Conservation (phyloP, 208 protist species). For the Acanthamoeba sp. region DNA sequence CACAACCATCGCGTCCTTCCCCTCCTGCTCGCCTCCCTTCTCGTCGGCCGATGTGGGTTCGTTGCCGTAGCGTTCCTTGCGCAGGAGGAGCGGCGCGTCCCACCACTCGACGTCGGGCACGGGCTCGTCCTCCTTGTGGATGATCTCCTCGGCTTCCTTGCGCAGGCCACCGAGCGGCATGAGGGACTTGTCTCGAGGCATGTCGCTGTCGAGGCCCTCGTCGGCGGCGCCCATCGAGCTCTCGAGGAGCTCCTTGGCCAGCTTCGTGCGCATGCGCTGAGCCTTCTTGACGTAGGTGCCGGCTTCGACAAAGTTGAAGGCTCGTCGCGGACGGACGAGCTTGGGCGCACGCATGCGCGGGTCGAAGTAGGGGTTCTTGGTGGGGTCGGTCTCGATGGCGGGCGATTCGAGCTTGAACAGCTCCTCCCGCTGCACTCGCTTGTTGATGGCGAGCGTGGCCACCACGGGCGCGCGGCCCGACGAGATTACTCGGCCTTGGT, state of each 20-base stretch:
- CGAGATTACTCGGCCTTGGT: neutral
- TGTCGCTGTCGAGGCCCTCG: neutral
- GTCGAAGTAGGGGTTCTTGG: slow-evolving; percentile 60
- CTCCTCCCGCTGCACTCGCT: slow-evolving; percentile 31
- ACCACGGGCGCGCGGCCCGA: neutral
- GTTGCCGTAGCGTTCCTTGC: slow-evolving; percentile 18
- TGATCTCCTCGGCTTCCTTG: slow-evolving; percentile 38
- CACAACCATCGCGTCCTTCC: neutral
- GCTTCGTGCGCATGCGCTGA: slow-evolving; percentile 61
- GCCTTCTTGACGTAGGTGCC: slow-evolving; percentile 68
- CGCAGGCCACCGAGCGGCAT: neutral
- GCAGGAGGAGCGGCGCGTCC: slow-evolving; percentile 58
- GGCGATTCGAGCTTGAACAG: slow-evolving; percentile 58
- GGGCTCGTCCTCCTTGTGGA: slow-evolving; percentile 50
- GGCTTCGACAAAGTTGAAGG: slow-evolving; percentile 59
- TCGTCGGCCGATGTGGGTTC: neutral
- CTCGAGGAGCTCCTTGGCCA: slow-evolving; percentile 57
- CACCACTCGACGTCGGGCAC: slow-evolving; percentile 79
- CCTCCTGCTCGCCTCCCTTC: neutral
- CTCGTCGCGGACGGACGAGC: neutral
- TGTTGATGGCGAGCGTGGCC: slow-evolving; percentile 52
- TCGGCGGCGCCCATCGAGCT: neutral
- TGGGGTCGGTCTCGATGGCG: slow-evolving; percentile 40
- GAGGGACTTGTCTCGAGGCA: slow-evolving; percentile 8
- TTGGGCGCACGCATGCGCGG: slow-evolving; percentile 55